Base-by-base conservation (phyloP, 2,329 filamentous ascomycete genomes). In the Bimuria novae-zelandiae region DNA sequence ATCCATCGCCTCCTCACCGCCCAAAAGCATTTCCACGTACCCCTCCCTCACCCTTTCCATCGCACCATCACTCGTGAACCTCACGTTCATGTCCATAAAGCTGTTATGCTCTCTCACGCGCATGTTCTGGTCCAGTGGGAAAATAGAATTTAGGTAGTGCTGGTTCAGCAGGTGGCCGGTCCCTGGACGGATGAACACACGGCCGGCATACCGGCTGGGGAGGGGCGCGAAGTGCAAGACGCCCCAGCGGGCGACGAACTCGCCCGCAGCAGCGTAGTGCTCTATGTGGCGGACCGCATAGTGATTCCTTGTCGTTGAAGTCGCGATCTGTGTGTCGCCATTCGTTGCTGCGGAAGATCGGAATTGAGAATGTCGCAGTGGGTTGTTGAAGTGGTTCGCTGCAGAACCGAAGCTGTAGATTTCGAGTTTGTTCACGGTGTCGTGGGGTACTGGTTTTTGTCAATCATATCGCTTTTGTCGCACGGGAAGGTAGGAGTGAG, bases 371-470 rank as follows among this genome's bases (percentile, higher is more conserved):
- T 43, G 51, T 16, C 54, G 48, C 59, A 84, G 81, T 0, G 89
- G 89, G 58, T 91, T 90, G 71, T 92, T 92, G 77, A 91, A 92
- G 70, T 92, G 89, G 63, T 90, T 90, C 0, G 89, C 87, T 0
- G 89, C 89, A 52, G 84, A 88, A 23, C 88, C 89, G 68, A 93
- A 93, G 0, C 89, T 92, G 71, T 81, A 82, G 11, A 93, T 82
- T 71, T 93, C 89, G 11, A 68, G 57, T 22, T 60, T 62, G 8
- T 54, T 45, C 11, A 64, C 23, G 25, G 48, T 51, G 53, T 67
- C 55, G 23, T 62, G 56, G 4, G 57, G 52, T 12, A 67, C 64
- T 64, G 0, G 6, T 92, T 79, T 62, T 78, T 73, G 16, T 19
- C 52, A 16, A 51, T 30, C 22, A 10, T 16, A 7, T 37, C n/a